Evolutionary conservation across 2,329 filamentous ascomycete species (phyloP).

Genomic region (Hypoxylon sp.): DNA sequence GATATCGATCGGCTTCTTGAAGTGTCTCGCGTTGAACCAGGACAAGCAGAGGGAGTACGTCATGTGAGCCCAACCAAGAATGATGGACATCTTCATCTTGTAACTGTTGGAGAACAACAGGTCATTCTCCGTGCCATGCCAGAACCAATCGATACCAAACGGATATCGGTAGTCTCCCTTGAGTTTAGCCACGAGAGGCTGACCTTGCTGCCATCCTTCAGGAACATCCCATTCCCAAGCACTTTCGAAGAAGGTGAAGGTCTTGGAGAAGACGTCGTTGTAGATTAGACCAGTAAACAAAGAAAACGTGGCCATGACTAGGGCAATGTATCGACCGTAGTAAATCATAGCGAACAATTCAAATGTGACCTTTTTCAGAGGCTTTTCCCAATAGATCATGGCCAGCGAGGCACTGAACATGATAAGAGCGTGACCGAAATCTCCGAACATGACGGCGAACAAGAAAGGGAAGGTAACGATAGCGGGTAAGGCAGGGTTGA

Average conservation of each 20-base stretch:
- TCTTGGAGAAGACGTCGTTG: slow-evolving; percentile 97
- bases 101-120: slow-evolving; percentile 97
- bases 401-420: slow-evolving; percentile 87
- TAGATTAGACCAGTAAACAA: slow-evolving; percentile 98
- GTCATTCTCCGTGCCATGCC: slow-evolving; percentile 96
- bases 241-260: slow-evolving; percentile 88
- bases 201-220: slow-evolving; percentile 74
- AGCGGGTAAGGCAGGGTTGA: slow-evolving; percentile 95
- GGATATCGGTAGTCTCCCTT: slow-evolving; percentile 87
- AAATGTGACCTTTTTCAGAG: slow-evolving; percentile 90
- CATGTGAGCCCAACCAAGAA: slow-evolving; percentile 98
- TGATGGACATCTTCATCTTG: slow-evolving; percentile 99
- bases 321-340: slow-evolving; percentile 97
- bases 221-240: slow-evolving; percentile 87
- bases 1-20: slow-evolving; percentile 94
- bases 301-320: slow-evolving; percentile 98
- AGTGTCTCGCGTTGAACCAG: slow-evolving; percentile 93
- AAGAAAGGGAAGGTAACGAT: slow-evolving; percentile 99
- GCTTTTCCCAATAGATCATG: slow-evolving; percentile 98
- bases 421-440: slow-evolving; percentile 92
- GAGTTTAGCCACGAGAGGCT: slow-evolving; percentile 76
- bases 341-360: slow-evolving; percentile 99
- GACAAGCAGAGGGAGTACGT: slow-evolving; percentile 96
- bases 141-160: slow-evolving; percentile 95
- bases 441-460: slow-evolving; percentile 99